Conservation (phyloP, 2,329 filamentous ascomycete species). For the Xylaria sp. region DNA sequence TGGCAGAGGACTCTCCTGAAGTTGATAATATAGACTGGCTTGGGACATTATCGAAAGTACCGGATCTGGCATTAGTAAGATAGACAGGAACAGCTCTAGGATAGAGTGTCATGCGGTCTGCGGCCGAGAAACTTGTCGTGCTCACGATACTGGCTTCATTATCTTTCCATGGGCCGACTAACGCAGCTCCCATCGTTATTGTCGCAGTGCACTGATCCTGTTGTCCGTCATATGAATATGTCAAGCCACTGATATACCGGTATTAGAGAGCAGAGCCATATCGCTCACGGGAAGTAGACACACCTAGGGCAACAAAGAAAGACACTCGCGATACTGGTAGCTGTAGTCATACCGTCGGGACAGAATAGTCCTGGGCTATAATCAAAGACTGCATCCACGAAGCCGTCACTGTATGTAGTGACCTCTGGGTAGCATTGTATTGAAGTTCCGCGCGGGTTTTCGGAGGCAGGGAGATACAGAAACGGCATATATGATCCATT, state of each 20-base stretch:
- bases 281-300: neutral
- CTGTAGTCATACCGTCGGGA: constrained; percentile 28
- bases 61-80: neutral
- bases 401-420: constrained; percentile 5
- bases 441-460: neutral
- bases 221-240: constrained; percentile 5
- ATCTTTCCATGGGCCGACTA: neutral
- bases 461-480: neutral
- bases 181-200: neutral
- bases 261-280: constrained; percentile 4
- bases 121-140: neutral
- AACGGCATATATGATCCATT: constrained; percentile 15
- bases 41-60: neutral
- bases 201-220: constrained; percentile 2
- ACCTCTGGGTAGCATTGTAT: constrained; percentile 21
- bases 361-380: constrained; percentile 27
- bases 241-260: constrained; percentile 20
- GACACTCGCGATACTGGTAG: neutral
- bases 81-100: neutral
- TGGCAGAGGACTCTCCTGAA: neutral
- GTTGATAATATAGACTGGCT: neutral
- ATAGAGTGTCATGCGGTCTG: constrained; percentile 12
- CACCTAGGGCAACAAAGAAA: constrained; percentile 29
- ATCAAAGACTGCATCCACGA: constrained; percentile 5
- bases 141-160: neutral